Conservation (phyloP, 169 alveolate genomes). For the Plasmodium falciparum region DNA sequence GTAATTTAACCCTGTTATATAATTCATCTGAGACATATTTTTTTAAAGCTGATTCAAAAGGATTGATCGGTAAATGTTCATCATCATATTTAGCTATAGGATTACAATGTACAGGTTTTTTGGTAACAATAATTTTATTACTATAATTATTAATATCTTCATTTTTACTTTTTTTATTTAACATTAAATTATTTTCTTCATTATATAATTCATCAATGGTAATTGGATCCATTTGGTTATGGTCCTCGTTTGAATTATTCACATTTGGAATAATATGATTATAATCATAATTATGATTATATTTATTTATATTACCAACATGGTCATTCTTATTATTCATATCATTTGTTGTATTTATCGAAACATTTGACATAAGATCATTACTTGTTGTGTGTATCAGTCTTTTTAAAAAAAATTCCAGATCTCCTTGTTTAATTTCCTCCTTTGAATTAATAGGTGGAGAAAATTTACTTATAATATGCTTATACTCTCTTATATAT, state of each 20-base stretch:
- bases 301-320: not conserved
- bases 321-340: conserved; percentile 3
- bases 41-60: conserved; percentile 65
- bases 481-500: conserved; percentile 55
- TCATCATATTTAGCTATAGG: conserved; percentile 71
- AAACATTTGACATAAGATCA: not conserved
- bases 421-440: conserved; percentile 38
- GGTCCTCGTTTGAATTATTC: too few species aligned
- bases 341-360: not conserved
- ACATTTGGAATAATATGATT: too few species aligned
- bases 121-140: conserved; percentile 63
- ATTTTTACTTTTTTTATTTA: not conserved
- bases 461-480: conserved; percentile 66
- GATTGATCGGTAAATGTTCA: conserved; percentile 15
- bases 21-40: conserved; percentile 62
- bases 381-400: conserved; percentile 32
- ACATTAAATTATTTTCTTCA: not conserved
- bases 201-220: not conserved
- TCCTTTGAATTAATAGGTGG: conserved; percentile 38
- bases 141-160: conserved; percentile 1
- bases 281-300: not conserved
- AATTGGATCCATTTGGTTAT: not conserved
- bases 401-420: conserved; percentile 42
- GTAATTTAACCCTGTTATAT: conserved; percentile 52
- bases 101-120: conserved; percentile 69